Evolutionary conservation across 2,329 filamentous ascomycete genomes (phyloP), one percentile per base, ranked within the genome.

Genomic region (Tolypocladium nubicola): DNA sequence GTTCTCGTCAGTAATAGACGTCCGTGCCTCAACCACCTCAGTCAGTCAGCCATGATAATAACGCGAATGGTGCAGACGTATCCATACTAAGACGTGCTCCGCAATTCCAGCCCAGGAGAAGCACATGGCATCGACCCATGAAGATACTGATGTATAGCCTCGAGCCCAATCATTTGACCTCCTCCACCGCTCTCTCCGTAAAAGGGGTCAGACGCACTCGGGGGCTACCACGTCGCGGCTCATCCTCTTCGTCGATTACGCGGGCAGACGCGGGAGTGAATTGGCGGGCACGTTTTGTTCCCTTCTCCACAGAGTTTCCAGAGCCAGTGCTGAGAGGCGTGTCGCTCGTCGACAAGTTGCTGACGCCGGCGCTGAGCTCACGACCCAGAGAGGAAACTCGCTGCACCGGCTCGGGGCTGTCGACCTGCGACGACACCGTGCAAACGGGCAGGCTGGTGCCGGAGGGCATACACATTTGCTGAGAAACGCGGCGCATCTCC

Each of bases 161-260:
- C 4, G 7, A 26, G 13, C 35, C 41, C 21, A n/a, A 37, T 53
- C 38, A 58, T 33, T 38, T 38, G 2, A n/a, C 33, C 30, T 58
- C 45, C 1, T 52, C 45, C 2, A 16, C 40, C 33, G 21, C 26
- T 19, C 40, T n/a, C 33, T 52, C 30, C 26, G 52, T 53, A 33
- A 65, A 61, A 4, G 68, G 58, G 9, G 61, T 60, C 7, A 67
- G 59, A 6, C 61, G 65, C 52, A 62, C 53, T 16, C 60, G 60
- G 14, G 69, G 61, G 49, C 64, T 70, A 6, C 57, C 60, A 11
- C 70, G 68, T 14, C 70, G 70, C 39, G 74, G 71, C 59, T 79
- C 75, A 47, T 79, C 74, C 54, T 80, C 76, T 23, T 76, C 74
- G 43, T 79, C 78, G 19, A 78, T 73, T 10, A 65, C 73, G 60